Evolutionary conservation across 352 stramenopile species (phyloP).

Genomic region (Blastocystis sp.): DNA sequence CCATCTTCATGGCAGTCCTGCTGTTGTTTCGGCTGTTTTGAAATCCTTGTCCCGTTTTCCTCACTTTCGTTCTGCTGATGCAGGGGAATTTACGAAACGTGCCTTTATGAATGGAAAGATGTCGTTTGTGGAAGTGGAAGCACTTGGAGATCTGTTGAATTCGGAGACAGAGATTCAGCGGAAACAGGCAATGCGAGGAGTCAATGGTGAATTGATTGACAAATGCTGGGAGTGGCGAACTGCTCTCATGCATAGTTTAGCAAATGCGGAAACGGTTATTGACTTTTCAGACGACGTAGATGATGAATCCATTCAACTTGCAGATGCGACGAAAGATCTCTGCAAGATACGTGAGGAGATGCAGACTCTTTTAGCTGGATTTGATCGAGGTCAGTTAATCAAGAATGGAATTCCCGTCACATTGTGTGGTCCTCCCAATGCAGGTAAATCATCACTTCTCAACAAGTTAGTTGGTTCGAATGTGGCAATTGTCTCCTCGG

Average conservation of each 20-base stretch:
- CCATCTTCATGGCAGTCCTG: slow-evolving; percentile 75
- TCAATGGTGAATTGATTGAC: slow-evolving; percentile 70
- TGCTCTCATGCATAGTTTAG: slow-evolving; percentile 74
- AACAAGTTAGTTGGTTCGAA: slow-evolving; percentile 75
- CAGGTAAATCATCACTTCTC: slow-evolving; percentile 77
- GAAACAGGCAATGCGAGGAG: slow-evolving; percentile 73
- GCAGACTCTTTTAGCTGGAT: background rate
- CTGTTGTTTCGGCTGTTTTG: slow-evolving; percentile 74
- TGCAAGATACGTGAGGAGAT: background rate
- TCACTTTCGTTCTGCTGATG: slow-evolving; percentile 69
- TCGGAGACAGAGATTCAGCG: slow-evolving; percentile 77
- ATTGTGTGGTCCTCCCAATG: slow-evolving; percentile 76
- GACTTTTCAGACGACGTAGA: slow-evolving; percentile 81
- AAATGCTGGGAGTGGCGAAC: slow-evolving; percentile 76
- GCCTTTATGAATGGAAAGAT: slow-evolving; percentile 79
- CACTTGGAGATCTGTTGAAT: slow-evolving; percentile 75
- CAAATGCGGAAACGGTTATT: slow-evolving; percentile 75
- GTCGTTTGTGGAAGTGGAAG: slow-evolving; percentile 69
- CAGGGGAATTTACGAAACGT: slow-evolving; percentile 78
- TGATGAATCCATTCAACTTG: slow-evolving; percentile 72
- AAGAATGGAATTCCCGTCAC: slow-evolving; percentile 67
- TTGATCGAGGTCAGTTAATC: background rate
- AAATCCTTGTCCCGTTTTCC: slow-evolving; percentile 69
- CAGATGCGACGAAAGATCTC: background rate
- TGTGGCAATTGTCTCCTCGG: slow-evolving; percentile 76